Base-by-base conservation (phyloP, 148 eudicot genomes). In the Rhododendron kiyosumense region DNA sequence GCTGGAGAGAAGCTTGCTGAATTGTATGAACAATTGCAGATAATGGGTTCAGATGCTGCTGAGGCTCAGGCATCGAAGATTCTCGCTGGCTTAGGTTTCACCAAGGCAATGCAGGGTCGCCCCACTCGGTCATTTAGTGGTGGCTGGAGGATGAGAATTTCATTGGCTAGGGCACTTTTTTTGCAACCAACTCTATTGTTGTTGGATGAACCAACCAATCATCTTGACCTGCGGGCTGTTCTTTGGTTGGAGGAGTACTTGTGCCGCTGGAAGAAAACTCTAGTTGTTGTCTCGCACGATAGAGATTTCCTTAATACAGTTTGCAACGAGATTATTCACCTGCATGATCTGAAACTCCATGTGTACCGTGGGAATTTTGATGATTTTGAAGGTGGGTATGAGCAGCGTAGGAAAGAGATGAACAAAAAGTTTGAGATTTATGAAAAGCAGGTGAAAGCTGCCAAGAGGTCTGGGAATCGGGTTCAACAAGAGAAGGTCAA, bases 71-170 rank as follows among this genome's bases (percentile, higher is more conserved):
- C 94, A 41, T 90, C 94, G 26, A 93, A 93, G 84, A 93, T 93
- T 79, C 90, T 93, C 45, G 93, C 94, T 79, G 93, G 94, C 17
- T 81, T 92, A 26, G 94, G 92, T 51, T 92, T 92, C 84, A 92
- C 94, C 18, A 90, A 90, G 80, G 91, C 89, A 12, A 93, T 93
- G 94, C 94, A 91, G 82, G 90, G 76, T 24, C 93, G 94, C 32
- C 61, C 91, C 14, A 93, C 94, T 17, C 86, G 86, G 82, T 93
- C 92, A 15, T 93, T 93, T 74, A 93, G 94, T 87, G 94, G 93
- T 80, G 94, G 94, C 34, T 93, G 93, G 94, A 90, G 94, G 76
- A 93, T 93, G 94, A 90, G 92, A 84, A 92, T 92, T 38, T 92
- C 94, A 51, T 73, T 92, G 69, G 94, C 91, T 36, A 87, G 94